These are phyloP conservation scores for Ramularia endophylla DNA, from an alignment of 2,329 filamentous ascomycete genomes.

Conservation along the genomic window DNA sequence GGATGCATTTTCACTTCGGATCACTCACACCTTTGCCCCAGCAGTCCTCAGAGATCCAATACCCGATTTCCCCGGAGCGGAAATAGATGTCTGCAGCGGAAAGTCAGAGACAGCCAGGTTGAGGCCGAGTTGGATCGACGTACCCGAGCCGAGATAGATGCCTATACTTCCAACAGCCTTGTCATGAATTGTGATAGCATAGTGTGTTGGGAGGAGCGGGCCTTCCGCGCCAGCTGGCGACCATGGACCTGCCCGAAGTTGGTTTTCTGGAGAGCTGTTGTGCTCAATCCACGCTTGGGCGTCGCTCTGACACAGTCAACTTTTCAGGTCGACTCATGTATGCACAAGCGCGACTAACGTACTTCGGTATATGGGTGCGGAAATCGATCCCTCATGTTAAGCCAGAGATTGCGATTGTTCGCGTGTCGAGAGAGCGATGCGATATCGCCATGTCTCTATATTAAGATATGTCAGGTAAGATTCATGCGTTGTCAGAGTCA, in stretches of 20 bases:
- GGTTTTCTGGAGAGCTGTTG: constrained; percentile 15
- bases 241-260: constrained; percentile 17
- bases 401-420: constrained; percentile 30
- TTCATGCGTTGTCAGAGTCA: not conserved
- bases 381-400: constrained; percentile 35
- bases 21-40: constrained; percentile 27
- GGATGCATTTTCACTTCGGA: not conserved
- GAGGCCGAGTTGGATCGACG: not conserved
- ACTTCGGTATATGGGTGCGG: constrained; percentile 4
- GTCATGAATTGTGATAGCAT: constrained; percentile 22
- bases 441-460: constrained; percentile 29
- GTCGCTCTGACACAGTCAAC: constrained; percentile 12
- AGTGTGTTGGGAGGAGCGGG: constrained; percentile 14
- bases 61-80: constrained; percentile 37
- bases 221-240: constrained; percentile 14
- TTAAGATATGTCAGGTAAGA: not conserved
- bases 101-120: not conserved
- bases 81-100: constrained; percentile 27
- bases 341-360: too few species aligned
- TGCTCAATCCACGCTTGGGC: constrained; percentile 33
- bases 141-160: constrained; percentile 28
- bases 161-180: constrained; percentile 35
- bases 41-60: constrained; percentile 36
- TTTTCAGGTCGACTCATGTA: not conserved
- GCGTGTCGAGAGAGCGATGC: constrained; percentile 21